These are phyloP conservation scores for Escovopsis sp. DNA, from an alignment of 2,329 filamentous ascomycete species.

Conservation along the genomic window DNA sequence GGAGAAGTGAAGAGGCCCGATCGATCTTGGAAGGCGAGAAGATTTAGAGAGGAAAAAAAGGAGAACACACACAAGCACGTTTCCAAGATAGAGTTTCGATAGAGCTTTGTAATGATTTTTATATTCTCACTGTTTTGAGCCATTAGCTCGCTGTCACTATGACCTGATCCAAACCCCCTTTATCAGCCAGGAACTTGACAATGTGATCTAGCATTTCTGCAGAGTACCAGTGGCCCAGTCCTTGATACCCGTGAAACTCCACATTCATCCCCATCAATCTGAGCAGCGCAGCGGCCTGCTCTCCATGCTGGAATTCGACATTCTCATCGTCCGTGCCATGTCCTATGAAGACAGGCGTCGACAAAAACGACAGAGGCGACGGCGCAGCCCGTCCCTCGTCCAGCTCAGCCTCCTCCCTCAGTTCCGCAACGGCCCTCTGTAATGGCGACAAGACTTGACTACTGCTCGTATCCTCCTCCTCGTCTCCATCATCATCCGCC, in stretches of 20 bases:
- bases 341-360: slow-evolving; percentile 29
- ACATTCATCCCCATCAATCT: slow-evolving; percentile 19
- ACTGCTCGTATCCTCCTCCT: not conserved
- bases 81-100: too few relatives aligned
- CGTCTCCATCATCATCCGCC: not conserved
- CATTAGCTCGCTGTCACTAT: not conserved
- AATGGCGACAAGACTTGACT: slow-evolving; percentile 5
- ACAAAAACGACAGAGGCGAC: slow-evolving; percentile 6
- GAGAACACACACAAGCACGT: too few relatives aligned
- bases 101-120: not conserved
- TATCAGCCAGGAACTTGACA: slow-evolving; percentile 14
- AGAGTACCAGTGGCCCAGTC: slow-evolving; percentile 31
- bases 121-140: not conserved
- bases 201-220: slow-evolving; percentile 25
- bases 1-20: slow-evolving; percentile 6
- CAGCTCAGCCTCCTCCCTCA: slow-evolving; percentile 16
- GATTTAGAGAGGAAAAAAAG: not conserved
- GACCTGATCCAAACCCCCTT: not conserved
- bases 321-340: slow-evolving; percentile 29
- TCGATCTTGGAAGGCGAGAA: slow-evolving; percentile 7
- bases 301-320: slow-evolving; percentile 23
- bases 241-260: slow-evolving; percentile 23
- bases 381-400: not conserved
- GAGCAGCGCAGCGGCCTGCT: slow-evolving; percentile 20
- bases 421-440: slow-evolving; percentile 11